Conservation (phyloP, 1,139 yeast species). For the Yamadazyma mexicana region DNA sequence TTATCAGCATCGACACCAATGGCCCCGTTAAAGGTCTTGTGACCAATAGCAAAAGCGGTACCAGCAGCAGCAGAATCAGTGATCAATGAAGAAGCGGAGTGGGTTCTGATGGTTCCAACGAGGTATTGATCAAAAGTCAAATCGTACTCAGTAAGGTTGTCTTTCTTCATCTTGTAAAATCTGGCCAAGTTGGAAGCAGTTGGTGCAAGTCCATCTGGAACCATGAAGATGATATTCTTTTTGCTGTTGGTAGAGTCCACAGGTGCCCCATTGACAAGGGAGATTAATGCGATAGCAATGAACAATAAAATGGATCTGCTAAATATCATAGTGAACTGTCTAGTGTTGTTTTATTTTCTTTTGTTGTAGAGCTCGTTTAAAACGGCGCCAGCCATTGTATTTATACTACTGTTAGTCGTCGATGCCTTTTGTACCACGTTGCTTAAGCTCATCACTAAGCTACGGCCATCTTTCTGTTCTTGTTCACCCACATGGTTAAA, state of each 20-base stretch:
- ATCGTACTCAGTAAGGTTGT: slow-evolving; percentile 51
- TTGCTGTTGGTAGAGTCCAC: slow-evolving; percentile 5
- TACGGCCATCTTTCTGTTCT: too few species aligned
- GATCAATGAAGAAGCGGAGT: slow-evolving; percentile 66
- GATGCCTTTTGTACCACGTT: too few species aligned
- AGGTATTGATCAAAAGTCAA: slow-evolving; percentile 63
- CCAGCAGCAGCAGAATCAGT: slow-evolving; percentile 97
- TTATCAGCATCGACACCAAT: slow-evolving; percentile 67
- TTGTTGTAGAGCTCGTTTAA: slow-evolving; percentile 1
- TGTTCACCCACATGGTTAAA: too few species aligned
- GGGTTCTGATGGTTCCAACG: slow-evolving; percentile 76
- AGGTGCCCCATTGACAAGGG: slow-evolving; percentile 10
- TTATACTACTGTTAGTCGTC: too few species aligned
- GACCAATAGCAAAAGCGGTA: slow-evolving; percentile 79
- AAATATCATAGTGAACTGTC: too few species aligned
- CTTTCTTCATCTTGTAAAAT: slow-evolving; percentile 60
- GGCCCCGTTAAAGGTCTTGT: slow-evolving; percentile 81
- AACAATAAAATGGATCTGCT: slow-evolving; percentile 9
- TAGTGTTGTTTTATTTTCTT: not conserved
- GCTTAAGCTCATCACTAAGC: too few species aligned
- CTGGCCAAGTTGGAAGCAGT: slow-evolving; percentile 75
- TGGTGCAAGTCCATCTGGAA: slow-evolving; percentile 91
- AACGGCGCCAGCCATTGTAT: not conserved
- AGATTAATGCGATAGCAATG: slow-evolving; percentile 12
- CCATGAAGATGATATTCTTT: slow-evolving; percentile 73